phyloP scores from a whole-genome alignment of 2,329 filamentous ascomycete species.

The Talaromyces sp. region DNA sequence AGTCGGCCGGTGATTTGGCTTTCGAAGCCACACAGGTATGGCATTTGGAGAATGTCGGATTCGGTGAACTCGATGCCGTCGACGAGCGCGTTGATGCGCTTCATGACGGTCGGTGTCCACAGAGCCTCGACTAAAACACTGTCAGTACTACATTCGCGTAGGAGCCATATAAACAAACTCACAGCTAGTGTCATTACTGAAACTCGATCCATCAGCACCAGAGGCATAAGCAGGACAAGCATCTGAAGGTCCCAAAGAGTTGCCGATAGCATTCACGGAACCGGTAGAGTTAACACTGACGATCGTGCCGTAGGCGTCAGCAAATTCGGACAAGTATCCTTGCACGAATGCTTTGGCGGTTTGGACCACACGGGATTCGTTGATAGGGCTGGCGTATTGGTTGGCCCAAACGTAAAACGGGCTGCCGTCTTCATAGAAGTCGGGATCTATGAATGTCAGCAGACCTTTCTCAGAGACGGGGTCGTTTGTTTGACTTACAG shows the following conservation, averaged over 20 bases:
- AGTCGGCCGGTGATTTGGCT: conserved; percentile 61
- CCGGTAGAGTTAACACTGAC: conserved; percentile 57
- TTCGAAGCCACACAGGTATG: conserved; percentile 69
- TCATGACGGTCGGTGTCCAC: conserved; percentile 14
- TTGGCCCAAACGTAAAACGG: conserved; percentile 63
- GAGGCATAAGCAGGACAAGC: conserved; percentile 59
- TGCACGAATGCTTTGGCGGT: conserved; percentile 59
- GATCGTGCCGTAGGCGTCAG: conserved; percentile 54
- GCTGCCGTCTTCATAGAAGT: conserved; percentile 48
- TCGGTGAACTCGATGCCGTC: conserved; percentile 54
- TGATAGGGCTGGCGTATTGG: conserved; percentile 54
- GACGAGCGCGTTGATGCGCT: conserved; percentile 54
- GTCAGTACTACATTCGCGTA: neutral
- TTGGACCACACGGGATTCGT: conserved; percentile 49
- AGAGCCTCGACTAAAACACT: neutral
- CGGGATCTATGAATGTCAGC: conserved; percentile 34
- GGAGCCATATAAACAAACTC: neutral
- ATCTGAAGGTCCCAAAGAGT: conserved; percentile 62
- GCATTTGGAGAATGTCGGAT: conserved; percentile 56
- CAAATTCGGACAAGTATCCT: conserved; percentile 56
- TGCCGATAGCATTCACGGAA: conserved; percentile 52
- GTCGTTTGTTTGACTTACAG: neutral
- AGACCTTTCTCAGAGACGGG: no score
- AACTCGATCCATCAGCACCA: conserved; percentile 29
- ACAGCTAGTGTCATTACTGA: conserved; percentile 8